Evolutionary conservation across 768 basidiomycete genomes (phyloP).

Genomic region (Boletus rubescentipes): DNA sequence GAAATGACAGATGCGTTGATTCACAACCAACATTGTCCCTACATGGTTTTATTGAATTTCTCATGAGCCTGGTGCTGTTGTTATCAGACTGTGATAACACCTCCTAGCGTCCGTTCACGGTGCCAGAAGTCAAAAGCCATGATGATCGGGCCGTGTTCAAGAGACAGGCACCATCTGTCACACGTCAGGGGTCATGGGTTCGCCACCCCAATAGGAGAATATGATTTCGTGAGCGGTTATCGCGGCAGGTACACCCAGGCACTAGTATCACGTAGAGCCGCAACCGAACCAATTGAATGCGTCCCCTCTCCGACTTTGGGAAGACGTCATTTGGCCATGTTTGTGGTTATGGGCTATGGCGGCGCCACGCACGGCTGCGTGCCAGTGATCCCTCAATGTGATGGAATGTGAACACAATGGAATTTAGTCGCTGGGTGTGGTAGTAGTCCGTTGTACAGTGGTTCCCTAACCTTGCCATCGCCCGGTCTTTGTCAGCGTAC

Average conservation of each 20-base stretch:
- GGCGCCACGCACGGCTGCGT: neutral
- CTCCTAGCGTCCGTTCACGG: neutral
- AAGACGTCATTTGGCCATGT: neutral
- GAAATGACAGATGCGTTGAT: neutral
- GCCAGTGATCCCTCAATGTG: no score
- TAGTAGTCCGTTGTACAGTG: no score
- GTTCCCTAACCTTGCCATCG: no score
- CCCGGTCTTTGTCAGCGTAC: no score
- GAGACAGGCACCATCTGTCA: neutral
- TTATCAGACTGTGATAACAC: neutral
- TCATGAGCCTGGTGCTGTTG: neutral
- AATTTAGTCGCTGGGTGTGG: no score
- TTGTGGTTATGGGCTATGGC: neutral
- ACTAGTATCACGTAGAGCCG: neutral
- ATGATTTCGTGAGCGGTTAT: neutral
- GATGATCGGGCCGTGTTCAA: neutral
- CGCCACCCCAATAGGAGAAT: neutral
- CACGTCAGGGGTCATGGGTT: neutral
- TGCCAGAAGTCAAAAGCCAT: neutral
- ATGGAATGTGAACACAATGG: no score
- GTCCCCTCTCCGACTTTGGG: neutral
- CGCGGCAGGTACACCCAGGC: neutral
- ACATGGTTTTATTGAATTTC: conserved; percentile 8
- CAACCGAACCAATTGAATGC: neutral
- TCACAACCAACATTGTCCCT: neutral